Evolutionary conservation across 2,329 filamentous ascomycete species (phyloP).

Genomic region (Verticillium zaregamsianum): DNA sequence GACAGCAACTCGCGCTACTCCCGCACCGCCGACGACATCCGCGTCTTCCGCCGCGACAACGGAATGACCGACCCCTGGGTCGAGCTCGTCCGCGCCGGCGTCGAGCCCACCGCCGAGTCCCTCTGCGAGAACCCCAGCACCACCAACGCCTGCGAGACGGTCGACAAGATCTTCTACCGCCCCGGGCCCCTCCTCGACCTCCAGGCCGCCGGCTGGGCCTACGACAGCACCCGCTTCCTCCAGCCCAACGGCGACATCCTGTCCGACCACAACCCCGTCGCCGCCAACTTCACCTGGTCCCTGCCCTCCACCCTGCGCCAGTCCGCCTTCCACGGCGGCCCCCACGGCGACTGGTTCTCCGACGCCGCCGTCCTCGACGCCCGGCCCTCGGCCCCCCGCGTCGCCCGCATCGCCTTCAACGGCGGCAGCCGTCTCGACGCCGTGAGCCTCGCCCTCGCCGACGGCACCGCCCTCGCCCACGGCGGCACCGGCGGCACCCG

Average conservation of each 20-base stretch:
- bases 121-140: slow-evolving; percentile 56
- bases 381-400: slow-evolving; percentile 23
- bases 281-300: slow-evolving; percentile 48
- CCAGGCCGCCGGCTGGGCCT: slow-evolving; percentile 45
- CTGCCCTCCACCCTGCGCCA: slow-evolving; percentile 32
- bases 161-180: slow-evolving; percentile 64
- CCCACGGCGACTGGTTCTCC: slow-evolving; percentile 50
- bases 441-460: slow-evolving; percentile 41
- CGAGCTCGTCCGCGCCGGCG: slow-evolving; percentile 43
- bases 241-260: slow-evolving; percentile 52
- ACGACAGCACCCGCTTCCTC: slow-evolving; percentile 53
- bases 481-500: slow-evolving; percentile 48
- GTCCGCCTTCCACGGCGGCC: slow-evolving; percentile 42
- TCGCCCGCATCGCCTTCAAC: slow-evolving; percentile 36
- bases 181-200: slow-evolving; percentile 42
- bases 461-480: slow-evolving; percentile 45
- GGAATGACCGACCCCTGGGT: slow-evolving; percentile 58
- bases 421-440: slow-evolving; percentile 47
- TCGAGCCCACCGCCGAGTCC: slow-evolving; percentile 37
- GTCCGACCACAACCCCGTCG: slow-evolving; percentile 61
- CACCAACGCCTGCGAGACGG: slow-evolving; percentile 54
- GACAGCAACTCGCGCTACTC: slow-evolving; percentile 66
- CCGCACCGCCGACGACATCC: slow-evolving; percentile 47
- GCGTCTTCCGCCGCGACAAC: slow-evolving; percentile 44
- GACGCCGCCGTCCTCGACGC: slow-evolving; percentile 39